Evolutionary conservation across 1,139 yeast genomes (phyloP).

Genomic region (Zygosaccharomyces sapae): DNA sequence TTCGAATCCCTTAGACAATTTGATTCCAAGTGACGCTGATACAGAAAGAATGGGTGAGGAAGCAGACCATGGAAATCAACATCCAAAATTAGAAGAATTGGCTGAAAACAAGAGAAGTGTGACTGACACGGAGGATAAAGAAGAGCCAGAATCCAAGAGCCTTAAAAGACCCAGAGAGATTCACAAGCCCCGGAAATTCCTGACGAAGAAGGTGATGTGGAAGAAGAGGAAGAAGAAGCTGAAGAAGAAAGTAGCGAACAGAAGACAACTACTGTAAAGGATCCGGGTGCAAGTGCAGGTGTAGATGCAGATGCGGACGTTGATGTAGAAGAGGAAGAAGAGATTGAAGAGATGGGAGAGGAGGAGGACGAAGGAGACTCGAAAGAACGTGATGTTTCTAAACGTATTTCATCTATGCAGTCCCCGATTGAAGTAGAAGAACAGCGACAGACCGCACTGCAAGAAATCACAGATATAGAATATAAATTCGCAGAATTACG

Average conservation of each 20-base stretch:
- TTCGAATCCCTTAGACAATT: constrained; percentile 27
- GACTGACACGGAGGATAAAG: constrained; percentile 13
- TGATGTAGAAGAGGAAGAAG: constrained; percentile 21
- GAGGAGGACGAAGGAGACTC: constrained; percentile 24
- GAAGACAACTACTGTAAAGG: constrained; percentile 21
- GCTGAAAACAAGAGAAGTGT: constrained; percentile 12
- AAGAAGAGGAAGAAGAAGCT: constrained; percentile 13
- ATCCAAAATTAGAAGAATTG: constrained; percentile 16
- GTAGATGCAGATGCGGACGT: constrained; percentile 17
- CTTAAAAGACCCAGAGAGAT: constrained; percentile 6
- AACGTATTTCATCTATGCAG: constrained; percentile 29
- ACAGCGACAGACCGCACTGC: constrained; percentile 44
- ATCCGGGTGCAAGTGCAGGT: constrained; percentile 12
- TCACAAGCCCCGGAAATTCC: constrained; percentile 18
- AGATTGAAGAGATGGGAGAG: constrained; percentile 20
- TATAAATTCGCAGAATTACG: constrained; percentile 78
- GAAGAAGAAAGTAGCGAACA: constrained; percentile 17
- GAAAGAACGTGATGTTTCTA: constrained; percentile 31
- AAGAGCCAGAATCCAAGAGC: constrained; percentile 8
- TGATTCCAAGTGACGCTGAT: constrained; percentile 35
- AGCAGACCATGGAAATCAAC: not conserved
- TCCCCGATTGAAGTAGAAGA: constrained; percentile 38
- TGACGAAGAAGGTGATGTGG: constrained; percentile 9
- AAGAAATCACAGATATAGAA: constrained; percentile 71
- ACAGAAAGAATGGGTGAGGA: constrained; percentile 34